Evolutionary conservation across 306 rosid genomes (phyloP).

Genomic region (Casuarina equisetifolia): DNA sequence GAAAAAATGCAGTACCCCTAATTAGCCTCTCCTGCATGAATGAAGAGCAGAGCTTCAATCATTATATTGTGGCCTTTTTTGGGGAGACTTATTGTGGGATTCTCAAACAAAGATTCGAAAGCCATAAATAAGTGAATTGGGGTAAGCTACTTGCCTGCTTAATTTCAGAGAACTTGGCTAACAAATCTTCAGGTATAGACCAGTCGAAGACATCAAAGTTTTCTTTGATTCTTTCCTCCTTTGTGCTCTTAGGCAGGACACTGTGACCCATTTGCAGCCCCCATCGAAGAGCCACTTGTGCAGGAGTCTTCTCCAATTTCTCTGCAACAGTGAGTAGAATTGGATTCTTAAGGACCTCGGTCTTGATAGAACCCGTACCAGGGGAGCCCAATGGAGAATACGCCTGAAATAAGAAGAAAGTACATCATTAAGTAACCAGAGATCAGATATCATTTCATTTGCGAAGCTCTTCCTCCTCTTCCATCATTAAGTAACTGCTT

Average conservation of each 20-base stretch:
- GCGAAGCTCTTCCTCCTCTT: background rate
- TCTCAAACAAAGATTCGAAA: background rate
- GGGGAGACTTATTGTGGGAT: too few relatives aligned
- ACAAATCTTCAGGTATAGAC: conserved; percentile 54
- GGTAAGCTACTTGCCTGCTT: conserved; percentile 50
- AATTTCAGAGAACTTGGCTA: conserved; percentile 44
- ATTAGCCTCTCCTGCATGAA: conserved; percentile 52
- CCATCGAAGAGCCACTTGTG: conserved; percentile 77
- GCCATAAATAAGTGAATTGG: background rate
- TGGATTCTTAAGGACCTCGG: conserved; percentile 48
- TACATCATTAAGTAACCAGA: background rate
- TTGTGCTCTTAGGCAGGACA: conserved; percentile 73
- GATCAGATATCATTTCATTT: background rate
- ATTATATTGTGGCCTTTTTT: background rate
- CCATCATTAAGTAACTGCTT: background rate
- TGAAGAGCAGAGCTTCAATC: conserved; percentile 9
- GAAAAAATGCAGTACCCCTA: conserved; percentile 27
- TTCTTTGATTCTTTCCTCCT: conserved; percentile 44
- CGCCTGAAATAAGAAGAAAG: conserved; percentile 36
- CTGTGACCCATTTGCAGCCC: conserved; percentile 73
- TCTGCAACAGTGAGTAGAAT: conserved; percentile 41
- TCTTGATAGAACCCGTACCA: conserved; percentile 33
- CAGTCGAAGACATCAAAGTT: conserved; percentile 58
- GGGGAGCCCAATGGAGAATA: conserved; percentile 69
- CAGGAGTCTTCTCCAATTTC: conserved; percentile 61